Evolutionary conservation across 169 alveolate species (phyloP), one percentile per base, ranked within the genome.

Genomic region (Plasmodium inui): DNA sequence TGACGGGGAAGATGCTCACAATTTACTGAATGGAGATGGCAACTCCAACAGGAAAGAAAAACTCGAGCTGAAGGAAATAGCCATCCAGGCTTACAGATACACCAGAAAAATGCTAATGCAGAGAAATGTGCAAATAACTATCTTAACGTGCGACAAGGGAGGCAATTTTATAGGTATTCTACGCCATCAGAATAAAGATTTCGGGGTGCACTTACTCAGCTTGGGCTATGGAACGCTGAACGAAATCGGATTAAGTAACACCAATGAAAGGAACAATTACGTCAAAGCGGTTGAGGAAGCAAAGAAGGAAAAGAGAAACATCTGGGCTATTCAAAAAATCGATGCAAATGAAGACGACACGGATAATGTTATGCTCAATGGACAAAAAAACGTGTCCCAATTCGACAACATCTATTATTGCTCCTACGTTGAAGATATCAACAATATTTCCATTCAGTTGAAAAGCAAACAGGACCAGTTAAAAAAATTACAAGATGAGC

Each of bases 241-340:
- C 50, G 94, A 89, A 50, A 79, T 89, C 3, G 94, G 94, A 57
- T 39, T 89, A 50, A 89, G 73, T 37, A 89, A 89, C 72, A 89
- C 90, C 6, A 89, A 32, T 57, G 94, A 89, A 19, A 89, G 90
- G 53, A 46, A 41, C 34, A 78, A 89, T 89, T 89, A 79, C 71
- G 82, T 89, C 3, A 89, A 89, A 67, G 94, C 94, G n/a, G 84
- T 86, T 5, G 94, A 89, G 44, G 94, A 89, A 80, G 91, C 94
- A 17, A 89, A 89, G 82, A 89, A 44, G n/a, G 73, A 89, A 6
- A 89, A 89, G 57, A 55, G 76, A 89, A 89, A 89, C 72, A 80
- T 89, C n/a, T 89, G 94, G 94, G n/a, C 91, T 1, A 61, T 89
- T 79, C 91, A 89, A 89, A 80, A 50, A 67, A 67, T 67, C 0